Conservation (phyloP, 129 eudicot species). For the Centaurea solstitialis region DNA sequence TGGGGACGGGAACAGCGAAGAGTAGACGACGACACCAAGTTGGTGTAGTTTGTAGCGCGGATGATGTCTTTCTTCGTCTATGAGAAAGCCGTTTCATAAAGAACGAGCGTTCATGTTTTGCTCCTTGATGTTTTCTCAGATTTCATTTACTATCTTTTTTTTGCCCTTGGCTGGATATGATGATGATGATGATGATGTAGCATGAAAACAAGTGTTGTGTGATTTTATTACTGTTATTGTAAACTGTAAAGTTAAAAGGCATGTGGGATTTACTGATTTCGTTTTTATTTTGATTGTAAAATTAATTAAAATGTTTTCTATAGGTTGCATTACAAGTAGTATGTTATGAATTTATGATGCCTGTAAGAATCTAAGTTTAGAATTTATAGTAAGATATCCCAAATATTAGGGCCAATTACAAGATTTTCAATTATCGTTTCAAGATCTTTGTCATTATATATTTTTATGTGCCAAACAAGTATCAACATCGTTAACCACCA, state of each 20-base stretch:
- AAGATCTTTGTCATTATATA: too few species aligned
- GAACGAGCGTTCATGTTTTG: slow-evolving; percentile 3
- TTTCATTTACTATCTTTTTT: not conserved
- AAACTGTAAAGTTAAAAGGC: slow-evolving; percentile 19
- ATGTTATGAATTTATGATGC: not conserved
- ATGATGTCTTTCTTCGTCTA: slow-evolving; percentile 14
- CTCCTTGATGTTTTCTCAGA: slow-evolving; percentile 4
- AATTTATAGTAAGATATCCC: too few species aligned
- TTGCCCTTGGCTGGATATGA: slow-evolving; percentile 16
- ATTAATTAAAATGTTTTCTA: not conserved
- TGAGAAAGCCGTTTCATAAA: slow-evolving; percentile 30
- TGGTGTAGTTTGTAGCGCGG: slow-evolving; percentile 26
- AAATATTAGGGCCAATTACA: too few species aligned
- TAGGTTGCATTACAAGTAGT: slow-evolving; percentile 9
- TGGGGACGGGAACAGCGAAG: slow-evolving; percentile 25
- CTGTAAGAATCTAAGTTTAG: too few species aligned
- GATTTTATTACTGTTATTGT: slow-evolving; percentile 13
- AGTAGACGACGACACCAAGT: not conserved
- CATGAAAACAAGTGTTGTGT: slow-evolving; percentile 31
- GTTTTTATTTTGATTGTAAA: not conserved
- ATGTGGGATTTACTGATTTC: not conserved
- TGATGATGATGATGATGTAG: slow-evolving; percentile 12
- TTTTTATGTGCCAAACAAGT: too few species aligned
- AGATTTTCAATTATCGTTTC: too few species aligned
- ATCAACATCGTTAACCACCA: too few species aligned